Evolutionary conservation across 805 yeast genomes (phyloP).

Genomic region (Ogataea neopini): DNA sequence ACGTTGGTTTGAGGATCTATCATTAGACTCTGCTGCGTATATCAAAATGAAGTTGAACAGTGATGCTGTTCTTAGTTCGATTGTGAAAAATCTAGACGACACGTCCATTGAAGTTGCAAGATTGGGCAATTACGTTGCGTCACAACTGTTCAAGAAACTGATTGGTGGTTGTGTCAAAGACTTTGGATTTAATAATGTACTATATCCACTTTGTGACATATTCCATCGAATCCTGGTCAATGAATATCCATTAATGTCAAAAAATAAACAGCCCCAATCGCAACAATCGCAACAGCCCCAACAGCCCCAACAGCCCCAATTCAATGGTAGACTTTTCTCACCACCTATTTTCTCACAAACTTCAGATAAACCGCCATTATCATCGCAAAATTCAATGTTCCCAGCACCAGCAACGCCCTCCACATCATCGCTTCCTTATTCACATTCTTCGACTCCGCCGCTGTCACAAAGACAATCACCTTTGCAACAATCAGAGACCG

Average conservation of each 20-base stretch:
- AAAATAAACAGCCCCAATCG: constrained; percentile 8
- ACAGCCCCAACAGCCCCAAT: constrained; percentile 13
- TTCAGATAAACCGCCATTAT: constrained; percentile 13
- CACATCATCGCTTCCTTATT: constrained; percentile 7
- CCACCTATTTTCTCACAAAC: background rate
- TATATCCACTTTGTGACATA: constrained; percentile 66
- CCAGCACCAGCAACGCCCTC: constrained; percentile 6
- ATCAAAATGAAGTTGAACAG: constrained; percentile 40
- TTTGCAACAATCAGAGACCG: constrained; percentile 24
- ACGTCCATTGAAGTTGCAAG: constrained; percentile 36
- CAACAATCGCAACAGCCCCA: too few relatives aligned
- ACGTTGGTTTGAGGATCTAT: constrained; percentile 55
- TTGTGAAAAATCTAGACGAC: constrained; percentile 48
- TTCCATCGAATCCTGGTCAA: constrained; percentile 58
- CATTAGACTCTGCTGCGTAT: constrained; percentile 56
- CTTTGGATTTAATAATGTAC: constrained; percentile 74
- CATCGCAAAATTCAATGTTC: constrained; percentile 8
- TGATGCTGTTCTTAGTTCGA: constrained; percentile 41
- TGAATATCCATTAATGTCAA: constrained; percentile 67
- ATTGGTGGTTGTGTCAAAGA: constrained; percentile 75
- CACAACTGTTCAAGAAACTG: constrained; percentile 54
- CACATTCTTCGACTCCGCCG: constrained; percentile 11
- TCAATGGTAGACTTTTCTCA: constrained; percentile 13
- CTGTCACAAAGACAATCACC: constrained; percentile 11
- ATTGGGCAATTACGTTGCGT: constrained; percentile 52